Conservation (phyloP, 306 rosid genomes). For the Cyclanthera cordifolia region DNA sequence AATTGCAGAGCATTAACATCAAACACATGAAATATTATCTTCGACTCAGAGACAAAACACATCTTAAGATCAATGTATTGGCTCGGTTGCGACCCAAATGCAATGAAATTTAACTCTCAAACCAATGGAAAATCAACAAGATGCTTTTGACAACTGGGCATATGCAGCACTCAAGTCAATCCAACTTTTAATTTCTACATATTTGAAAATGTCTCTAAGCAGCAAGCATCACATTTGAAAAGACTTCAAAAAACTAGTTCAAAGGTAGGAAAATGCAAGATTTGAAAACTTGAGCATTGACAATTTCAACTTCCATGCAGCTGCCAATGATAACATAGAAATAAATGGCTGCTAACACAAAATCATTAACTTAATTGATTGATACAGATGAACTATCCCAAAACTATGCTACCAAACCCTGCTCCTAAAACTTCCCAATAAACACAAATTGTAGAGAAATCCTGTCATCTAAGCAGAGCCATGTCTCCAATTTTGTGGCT, state of each 20-base stretch:
- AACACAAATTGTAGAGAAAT: conserved; percentile 19
- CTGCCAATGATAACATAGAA: not conserved
- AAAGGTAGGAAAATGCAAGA: no score
- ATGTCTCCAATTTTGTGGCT: not conserved
- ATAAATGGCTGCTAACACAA: not conserved
- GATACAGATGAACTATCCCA: not conserved
- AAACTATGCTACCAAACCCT: not conserved
- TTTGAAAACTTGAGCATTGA: no score
- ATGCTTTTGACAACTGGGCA: no score
- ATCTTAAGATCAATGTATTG: not conserved
- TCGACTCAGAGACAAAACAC: no score
- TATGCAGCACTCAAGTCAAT: no score
- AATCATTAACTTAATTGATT: not conserved
- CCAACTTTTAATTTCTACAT: no score
- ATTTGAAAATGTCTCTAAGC: no score
- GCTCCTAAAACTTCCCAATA: not conserved
- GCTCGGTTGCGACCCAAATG: not conserved
- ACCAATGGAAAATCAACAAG: no score
- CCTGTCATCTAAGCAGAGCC: not conserved
- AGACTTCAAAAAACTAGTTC: no score
- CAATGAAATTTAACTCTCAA: not conserved
- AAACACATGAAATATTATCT: no score
- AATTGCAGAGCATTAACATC: no score
- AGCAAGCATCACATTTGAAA: no score
- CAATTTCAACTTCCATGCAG: not conserved